Conservation (phyloP, 108 stramenopile genomes). For the Nitzschia putrida region DNA sequence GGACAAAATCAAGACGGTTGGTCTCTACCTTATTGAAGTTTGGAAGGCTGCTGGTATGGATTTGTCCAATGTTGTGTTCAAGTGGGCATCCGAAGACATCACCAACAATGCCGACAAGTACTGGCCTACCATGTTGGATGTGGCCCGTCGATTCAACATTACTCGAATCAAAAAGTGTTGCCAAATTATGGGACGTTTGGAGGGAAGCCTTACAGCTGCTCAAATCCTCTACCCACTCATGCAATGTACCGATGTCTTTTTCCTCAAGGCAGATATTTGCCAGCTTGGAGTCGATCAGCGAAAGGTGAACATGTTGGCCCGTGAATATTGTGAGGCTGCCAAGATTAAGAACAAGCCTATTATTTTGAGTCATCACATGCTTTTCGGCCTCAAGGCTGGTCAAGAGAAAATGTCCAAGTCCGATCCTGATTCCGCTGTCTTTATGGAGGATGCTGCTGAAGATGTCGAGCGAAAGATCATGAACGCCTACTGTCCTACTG, state of each 20-base stretch:
- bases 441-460: constrained; percentile 97
- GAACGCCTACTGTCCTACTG: constrained; percentile 88
- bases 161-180: constrained; percentile 97
- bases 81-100: constrained; percentile 98
- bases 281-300: constrained; percentile 99
- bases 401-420: constrained; percentile 99
- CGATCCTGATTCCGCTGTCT: constrained; percentile 98
- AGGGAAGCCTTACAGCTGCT: constrained; percentile 91
- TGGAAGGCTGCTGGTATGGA: constrained; percentile 99
- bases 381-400: constrained; percentile 96
- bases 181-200: constrained; percentile 98
- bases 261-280: constrained; percentile 98
- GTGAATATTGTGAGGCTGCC: constrained; percentile 96
- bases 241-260: constrained; percentile 99
- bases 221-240: constrained; percentile 97
- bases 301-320: constrained; percentile 99
- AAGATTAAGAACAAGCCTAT: constrained; percentile 94
- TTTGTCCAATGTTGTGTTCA: constrained; percentile 94
- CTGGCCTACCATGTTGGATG: constrained; percentile 96
- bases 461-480: constrained; percentile 93
- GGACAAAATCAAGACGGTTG: constrained; percentile 91
- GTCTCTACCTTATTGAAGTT: constrained; percentile 97
- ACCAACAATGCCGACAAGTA: constrained; percentile 87
- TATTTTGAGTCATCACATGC: constrained; percentile 92
- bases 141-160: constrained; percentile 93